A percentile compares a stretch with the other conserved stretches of the same genome.
Conservation (phyloP, 2,329 filamentous ascomycete species). For the Ceratocystis cacaofunesta region DNA sequence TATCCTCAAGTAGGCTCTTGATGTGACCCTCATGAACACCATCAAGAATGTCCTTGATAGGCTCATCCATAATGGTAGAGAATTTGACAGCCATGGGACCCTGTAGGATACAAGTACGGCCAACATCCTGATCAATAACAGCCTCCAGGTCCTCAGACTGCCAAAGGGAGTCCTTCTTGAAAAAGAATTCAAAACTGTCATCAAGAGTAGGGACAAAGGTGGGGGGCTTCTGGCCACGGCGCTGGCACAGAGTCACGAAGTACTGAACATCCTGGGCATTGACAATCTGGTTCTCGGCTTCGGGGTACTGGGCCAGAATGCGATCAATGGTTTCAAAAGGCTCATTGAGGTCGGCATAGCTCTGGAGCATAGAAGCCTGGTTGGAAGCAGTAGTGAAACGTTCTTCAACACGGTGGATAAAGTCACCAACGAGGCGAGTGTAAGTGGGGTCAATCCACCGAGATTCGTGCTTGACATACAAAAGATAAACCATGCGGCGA, state of each 20-base stretch:
- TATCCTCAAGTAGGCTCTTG: conserved; percentile 57
- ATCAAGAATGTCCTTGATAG: conserved; percentile 86
- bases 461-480: conserved; percentile 80
- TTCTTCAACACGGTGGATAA: conserved; percentile 92
- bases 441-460: conserved; percentile 86
- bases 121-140: conserved; percentile 90
- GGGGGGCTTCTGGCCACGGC: conserved; percentile 85
- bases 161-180: conserved; percentile 99
- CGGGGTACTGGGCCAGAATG: conserved; percentile 70
- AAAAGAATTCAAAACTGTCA: conserved; percentile 96
- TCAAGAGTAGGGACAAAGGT: conserved; percentile 93
- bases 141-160: conserved; percentile 96
- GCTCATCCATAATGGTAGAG: conserved; percentile 80
- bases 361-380: conserved; percentile 73
- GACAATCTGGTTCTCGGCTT: conserved; percentile 80
- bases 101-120: conserved; percentile 88
- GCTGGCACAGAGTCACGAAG: conserved; percentile 84
- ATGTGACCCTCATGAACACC: conserved; percentile 84
- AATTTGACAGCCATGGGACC: conserved; percentile 86
- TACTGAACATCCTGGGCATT: conserved; percentile 97
- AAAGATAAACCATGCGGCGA: conserved; percentile 71
- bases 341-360: conserved; percentile 70
- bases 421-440: conserved; percentile 74
- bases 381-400: conserved; percentile 65
- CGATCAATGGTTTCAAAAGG: conserved; percentile 66